These are phyloP conservation scores for Symbiodinium pilosum DNA, from an alignment of 73 alveolate genomes.

Conservation along the genomic window DNA sequence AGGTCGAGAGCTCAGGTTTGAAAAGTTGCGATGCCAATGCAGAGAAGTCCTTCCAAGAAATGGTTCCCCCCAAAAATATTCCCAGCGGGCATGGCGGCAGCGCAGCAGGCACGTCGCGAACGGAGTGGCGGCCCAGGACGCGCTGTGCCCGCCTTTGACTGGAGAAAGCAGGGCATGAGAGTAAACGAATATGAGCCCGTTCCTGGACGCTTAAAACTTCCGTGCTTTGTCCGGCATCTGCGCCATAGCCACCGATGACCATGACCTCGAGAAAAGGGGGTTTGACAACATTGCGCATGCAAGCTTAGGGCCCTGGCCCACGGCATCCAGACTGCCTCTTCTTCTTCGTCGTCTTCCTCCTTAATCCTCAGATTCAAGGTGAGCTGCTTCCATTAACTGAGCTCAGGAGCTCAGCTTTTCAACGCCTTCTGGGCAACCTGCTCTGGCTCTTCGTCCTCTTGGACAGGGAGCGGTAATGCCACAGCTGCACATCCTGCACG, in stretches of 20 bases:
- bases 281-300: no score
- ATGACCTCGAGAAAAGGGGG: constrained; percentile 28
- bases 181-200: background rate
- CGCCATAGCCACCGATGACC: constrained; percentile 82
- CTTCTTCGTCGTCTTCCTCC: background rate
- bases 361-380: background rate
- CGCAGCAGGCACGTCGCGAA: constrained; percentile 78
- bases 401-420: no score
- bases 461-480: constrained; percentile 58
- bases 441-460: background rate
- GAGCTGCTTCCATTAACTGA: background rate
- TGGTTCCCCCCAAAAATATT: background rate
- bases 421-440: background rate
- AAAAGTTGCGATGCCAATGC: background rate
- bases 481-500: constrained; percentile 71
- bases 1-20: background rate
- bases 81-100: constrained; percentile 37
- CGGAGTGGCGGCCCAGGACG: constrained; percentile 50
- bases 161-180: background rate
- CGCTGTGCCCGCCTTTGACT: constrained; percentile 12
- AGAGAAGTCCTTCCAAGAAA: background rate
- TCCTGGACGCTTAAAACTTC: constrained; percentile 70
- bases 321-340: background rate
- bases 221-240: constrained; percentile 66
- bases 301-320: background rate